Conservation (phyloP, 495 filamentous ascomycete species). For the Talaromyces proteolyticus region DNA sequence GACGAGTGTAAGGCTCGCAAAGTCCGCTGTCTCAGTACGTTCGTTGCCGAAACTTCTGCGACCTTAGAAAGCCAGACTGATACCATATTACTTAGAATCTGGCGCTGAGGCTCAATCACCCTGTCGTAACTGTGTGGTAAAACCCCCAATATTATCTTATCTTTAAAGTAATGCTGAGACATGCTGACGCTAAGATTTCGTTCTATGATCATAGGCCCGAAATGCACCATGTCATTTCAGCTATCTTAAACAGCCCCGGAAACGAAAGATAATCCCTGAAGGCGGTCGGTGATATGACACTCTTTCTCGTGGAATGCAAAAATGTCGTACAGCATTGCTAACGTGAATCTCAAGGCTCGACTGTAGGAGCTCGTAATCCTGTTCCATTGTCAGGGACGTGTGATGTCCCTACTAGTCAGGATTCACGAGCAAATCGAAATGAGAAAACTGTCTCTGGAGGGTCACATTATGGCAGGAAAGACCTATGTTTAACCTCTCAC, state of each 20-base stretch:
- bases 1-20: not conserved
- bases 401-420: not conserved
- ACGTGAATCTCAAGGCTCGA: not conserved
- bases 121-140: not conserved
- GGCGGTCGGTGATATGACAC: not conserved
- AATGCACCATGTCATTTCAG: not conserved
- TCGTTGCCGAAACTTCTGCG: not conserved
- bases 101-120: not conserved
- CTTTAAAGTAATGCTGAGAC: no score
- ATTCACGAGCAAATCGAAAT: not conserved
- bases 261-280: not conserved
- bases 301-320: not conserved
- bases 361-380: not conserved
- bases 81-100: not conserved
- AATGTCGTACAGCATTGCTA: not conserved
- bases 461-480: not conserved
- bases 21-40: not conserved
- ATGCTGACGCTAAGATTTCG: not conserved
- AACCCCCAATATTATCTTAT: no score
- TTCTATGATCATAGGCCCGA: not conserved
- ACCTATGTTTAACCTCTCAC: not conserved
- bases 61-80: not conserved
- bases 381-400: not conserved
- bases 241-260: not conserved
- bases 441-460: not conserved